Percentiles rank a stretch among this genome's conserved stretches.
These are phyloP conservation scores for Dothideomycetes sp. DNA, from an alignment of 2,329 filamentous ascomycete species.

Conservation along the genomic window DNA sequence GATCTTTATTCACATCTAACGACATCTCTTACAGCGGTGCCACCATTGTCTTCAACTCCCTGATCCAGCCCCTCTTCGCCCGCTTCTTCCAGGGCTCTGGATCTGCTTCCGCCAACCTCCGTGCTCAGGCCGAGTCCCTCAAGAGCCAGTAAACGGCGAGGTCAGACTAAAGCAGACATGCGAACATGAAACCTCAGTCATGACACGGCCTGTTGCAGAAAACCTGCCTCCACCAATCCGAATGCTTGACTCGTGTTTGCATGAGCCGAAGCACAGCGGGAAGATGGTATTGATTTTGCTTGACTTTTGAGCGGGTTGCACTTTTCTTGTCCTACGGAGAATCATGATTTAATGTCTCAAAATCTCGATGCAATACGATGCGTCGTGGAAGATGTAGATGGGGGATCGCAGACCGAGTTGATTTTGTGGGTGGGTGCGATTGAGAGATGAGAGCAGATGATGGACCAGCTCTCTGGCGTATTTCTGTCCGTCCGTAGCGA, in stretches of 20 bases:
- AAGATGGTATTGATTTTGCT: not conserved
- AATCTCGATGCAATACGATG: not conserved
- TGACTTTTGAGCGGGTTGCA: not conserved
- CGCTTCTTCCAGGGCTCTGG: conserved; percentile 70
- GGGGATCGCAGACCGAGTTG: too few relatives aligned
- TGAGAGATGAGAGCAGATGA: too few relatives aligned
- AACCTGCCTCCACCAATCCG: not conserved
- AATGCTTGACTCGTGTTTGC: not conserved
- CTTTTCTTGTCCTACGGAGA: conserved; percentile 4
- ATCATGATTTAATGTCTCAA: conserved; percentile 7
- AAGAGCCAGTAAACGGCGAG: conserved; percentile 20
- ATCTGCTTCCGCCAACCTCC: conserved; percentile 76
- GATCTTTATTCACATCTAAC: conserved; percentile 11
- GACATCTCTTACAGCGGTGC: conserved; percentile 56
- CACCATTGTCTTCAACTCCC: conserved; percentile 91
- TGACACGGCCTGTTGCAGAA: not conserved
- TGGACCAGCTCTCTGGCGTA: too few relatives aligned
- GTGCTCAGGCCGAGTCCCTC: conserved; percentile 59
- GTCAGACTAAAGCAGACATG: conserved; percentile 10
- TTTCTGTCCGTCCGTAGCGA: too few relatives aligned
- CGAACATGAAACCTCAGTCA: not conserved
- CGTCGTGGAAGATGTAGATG: not conserved
- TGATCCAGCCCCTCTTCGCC: conserved; percentile 82
- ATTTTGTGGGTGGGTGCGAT: too few relatives aligned
- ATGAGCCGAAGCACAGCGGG: not conserved